phyloP scores from a whole-genome alignment of 441 rosid species.

The Viola pubescens region DNA sequence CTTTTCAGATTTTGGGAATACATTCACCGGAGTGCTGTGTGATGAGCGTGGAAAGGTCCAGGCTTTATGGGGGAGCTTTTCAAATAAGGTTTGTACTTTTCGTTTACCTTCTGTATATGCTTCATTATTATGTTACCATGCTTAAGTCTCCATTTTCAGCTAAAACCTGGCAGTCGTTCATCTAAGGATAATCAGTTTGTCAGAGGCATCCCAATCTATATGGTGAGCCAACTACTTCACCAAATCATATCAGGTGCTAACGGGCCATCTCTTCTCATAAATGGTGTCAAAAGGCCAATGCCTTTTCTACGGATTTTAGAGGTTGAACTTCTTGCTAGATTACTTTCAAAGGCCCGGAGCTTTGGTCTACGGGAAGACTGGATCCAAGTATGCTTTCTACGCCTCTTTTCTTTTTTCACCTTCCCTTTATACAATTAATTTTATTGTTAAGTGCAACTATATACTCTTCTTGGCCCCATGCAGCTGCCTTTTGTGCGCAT shows the following conservation, averaged over 20 bases:
- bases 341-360: conserved; percentile 93
- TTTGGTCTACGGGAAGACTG: conserved; percentile 81
- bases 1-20: conserved; percentile 81
- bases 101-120: conserved; percentile 15
- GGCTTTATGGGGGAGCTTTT: conserved; percentile 97
- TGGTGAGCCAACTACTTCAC: conserved; percentile 69
- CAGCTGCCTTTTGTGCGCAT: no score
- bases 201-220: conserved; percentile 81
- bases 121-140: conserved; percentile 4
- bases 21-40: conserved; percentile 85
- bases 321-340: conserved; percentile 76
- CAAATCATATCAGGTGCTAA: conserved; percentile 62
- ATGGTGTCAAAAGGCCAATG: conserved; percentile 81
- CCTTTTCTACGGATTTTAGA: conserved; percentile 86
- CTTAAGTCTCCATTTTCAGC: conserved; percentile 37
- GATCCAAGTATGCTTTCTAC: conserved; percentile 63
- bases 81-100: conserved; percentile 58
- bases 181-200: conserved; percentile 90
- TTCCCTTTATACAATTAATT: not conserved
- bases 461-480: not conserved
- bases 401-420: not conserved
- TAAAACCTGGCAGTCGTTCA: conserved; percentile 55
- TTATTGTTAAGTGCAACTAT: not conserved
- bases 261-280: conserved; percentile 70
- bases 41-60: conserved; percentile 87